phyloP scores from a whole-genome alignment of 768 basidiomycete species.

The Nidula microcarpa region DNA sequence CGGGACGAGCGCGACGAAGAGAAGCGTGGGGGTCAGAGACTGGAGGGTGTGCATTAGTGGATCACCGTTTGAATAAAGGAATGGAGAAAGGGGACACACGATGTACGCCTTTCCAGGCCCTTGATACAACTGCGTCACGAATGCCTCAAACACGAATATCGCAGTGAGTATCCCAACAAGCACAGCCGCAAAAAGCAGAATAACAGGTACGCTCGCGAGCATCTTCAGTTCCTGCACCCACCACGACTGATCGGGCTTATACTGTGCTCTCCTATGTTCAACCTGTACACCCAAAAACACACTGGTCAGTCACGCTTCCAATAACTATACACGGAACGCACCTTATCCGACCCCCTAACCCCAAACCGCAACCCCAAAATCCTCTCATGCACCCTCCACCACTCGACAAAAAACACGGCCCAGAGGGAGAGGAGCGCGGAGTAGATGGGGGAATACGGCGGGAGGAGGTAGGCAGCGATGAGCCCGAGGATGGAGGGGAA shows the following conservation, averaged over 20 bases:
- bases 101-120: constrained; percentile 80
- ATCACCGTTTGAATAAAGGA: not conserved
- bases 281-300: constrained; percentile 42
- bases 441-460: constrained; percentile 74
- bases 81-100: constrained; percentile 41
- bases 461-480: constrained; percentile 64
- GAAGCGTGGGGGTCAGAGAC: constrained; percentile 78
- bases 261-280: constrained; percentile 66
- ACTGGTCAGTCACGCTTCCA: no score
- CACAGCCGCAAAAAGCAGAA: constrained; percentile 67
- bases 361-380: constrained; percentile 82
- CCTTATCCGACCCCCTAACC: constrained; percentile 53
- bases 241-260: constrained; percentile 58
- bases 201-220: constrained; percentile 66
- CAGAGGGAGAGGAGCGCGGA: constrained; percentile 77
- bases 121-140: constrained; percentile 83
- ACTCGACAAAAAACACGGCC: constrained; percentile 85
- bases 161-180: constrained; percentile 71
- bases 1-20: constrained; percentile 82
- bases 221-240: constrained; percentile 71
- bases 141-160: constrained; percentile 88
- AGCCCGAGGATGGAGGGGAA: constrained; percentile 74
- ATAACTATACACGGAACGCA: no score
- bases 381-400: constrained; percentile 87
- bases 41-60: constrained; percentile 20